Evolutionary conservation across 345 rosid species (phyloP), one percentile per base, ranked within the genome.

Genomic region (Moricandia arvensis): DNA sequence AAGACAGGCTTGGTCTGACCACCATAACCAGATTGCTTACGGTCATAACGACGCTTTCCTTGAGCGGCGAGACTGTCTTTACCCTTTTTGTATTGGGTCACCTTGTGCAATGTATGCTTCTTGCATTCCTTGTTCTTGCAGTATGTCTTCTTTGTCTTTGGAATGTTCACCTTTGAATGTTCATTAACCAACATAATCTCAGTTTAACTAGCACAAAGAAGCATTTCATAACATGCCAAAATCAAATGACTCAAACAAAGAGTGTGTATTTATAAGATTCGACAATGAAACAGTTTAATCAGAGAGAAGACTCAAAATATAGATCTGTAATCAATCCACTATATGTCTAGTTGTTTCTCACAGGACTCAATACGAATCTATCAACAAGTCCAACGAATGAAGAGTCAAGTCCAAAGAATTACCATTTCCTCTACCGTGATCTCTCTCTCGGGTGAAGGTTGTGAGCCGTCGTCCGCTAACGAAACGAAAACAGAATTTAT

Each of bases 381-480:
- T 5, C 2, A 59, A 17, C 3, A 26, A 70, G 17, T 21, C 4
- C 7, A 1, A 17, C 7, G 34, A 45, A 31, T 30, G 24, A 12
- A 0, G 4, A 60, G 31, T 17, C 31, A 31, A 0, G 0, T 60
- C 34, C 10, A 18, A 3, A 13, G 35, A 38, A 1, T 67, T 68
- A 75, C 79, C 79, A 75, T 75, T 68, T 67, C 68, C 68, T 68
- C 68, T 69, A 0, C 73, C 60, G 24, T 29, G 31, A 4, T 29
- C 30, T 68, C 34, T 59, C 68, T n/a, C n/a, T 68, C 24, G 49
- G 8, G 68, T 75, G 73, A 75, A 75, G 73, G 54, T 75, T 60
- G 43, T 68, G 63, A 13, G 72, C 68, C 79, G 68, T 33, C 79
- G 79, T 67, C 38, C 21, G 38, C 73, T 9, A 59, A 31, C 37